phyloP scores from a whole-genome alignment of 306 rosid species.

The Cicer judaicum region DNA sequence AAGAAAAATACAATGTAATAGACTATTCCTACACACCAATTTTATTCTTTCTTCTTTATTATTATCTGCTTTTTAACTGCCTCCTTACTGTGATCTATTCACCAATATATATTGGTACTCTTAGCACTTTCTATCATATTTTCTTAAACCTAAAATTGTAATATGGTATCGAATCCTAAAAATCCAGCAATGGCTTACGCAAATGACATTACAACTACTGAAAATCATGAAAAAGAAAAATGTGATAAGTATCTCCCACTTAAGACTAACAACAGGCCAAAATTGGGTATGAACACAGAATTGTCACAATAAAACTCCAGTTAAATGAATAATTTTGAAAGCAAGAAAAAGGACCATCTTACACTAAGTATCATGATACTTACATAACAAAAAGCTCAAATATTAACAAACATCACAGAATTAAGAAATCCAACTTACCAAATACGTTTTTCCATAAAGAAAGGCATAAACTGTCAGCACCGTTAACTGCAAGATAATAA shows the following conservation, averaged over 20 bases:
- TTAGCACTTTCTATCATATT: not conserved
- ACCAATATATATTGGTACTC: not conserved
- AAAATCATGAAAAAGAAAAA: not conserved
- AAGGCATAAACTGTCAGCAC: slow-evolving; percentile 85
- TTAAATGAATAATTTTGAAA: not conserved
- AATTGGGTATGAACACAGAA: not conserved
- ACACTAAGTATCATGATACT: not conserved
- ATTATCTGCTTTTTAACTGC: not conserved
- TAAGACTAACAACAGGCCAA: not conserved
- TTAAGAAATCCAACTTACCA: slow-evolving; percentile 65
- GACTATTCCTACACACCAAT: not conserved
- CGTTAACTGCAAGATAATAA: slow-evolving; percentile 72
- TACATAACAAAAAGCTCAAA: slow-evolving; percentile 21
- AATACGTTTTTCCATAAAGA: slow-evolving; percentile 82
- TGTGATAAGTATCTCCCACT: slow-evolving; percentile 12
- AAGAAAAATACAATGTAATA: not conserved
- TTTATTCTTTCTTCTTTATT: not conserved
- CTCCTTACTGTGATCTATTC: not conserved
- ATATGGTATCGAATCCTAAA: no score
- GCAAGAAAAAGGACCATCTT: not conserved
- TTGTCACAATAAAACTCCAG: slow-evolving; percentile 13
- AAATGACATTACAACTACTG: not conserved
- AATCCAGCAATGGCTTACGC: no score
- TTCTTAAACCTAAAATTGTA: no score
- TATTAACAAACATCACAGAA: not conserved